phyloP scores from a whole-genome alignment of 106 monocot species.

The Posidonia australis region DNA sequence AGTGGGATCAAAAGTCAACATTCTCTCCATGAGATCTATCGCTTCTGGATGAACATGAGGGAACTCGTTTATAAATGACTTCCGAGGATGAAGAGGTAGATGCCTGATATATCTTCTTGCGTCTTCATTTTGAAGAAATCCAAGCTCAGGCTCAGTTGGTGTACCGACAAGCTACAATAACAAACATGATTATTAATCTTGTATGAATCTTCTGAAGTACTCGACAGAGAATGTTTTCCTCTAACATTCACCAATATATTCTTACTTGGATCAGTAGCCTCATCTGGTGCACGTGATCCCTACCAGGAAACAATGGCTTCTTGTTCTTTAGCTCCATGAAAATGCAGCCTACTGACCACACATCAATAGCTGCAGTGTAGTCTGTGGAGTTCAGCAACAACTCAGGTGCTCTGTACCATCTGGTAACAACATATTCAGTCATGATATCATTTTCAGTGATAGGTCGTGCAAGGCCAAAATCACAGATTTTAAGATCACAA shows the following conservation, averaged over 20 bases:
- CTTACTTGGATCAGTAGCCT: conserved; percentile 74
- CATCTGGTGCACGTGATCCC: conserved; percentile 97
- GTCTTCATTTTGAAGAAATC: conserved; percentile 71
- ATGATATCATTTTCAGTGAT: conserved; percentile 75
- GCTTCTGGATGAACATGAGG: conserved; percentile 69
- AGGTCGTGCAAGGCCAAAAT: conserved; percentile 88
- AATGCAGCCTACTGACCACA: conserved; percentile 97
- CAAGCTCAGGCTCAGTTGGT: conserved; percentile 68
- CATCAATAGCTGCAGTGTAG: conserved; percentile 88
- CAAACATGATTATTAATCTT: not conserved
- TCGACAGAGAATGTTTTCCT: no score
- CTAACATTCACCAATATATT: not conserved
- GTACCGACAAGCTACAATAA: conserved; percentile 47
- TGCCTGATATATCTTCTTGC: conserved; percentile 75
- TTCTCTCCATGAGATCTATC: conserved; percentile 71
- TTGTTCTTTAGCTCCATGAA: conserved; percentile 96
- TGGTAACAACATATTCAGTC: conserved; percentile 95
- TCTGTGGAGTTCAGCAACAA: conserved; percentile 83
- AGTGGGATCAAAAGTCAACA: conserved; percentile 85
- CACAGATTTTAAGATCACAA: conserved; percentile 92
- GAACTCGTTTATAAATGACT: conserved; percentile 42
- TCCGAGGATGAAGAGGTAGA: conserved; percentile 46
- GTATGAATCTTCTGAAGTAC: no score
- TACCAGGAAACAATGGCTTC: conserved; percentile 71
- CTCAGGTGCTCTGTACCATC: conserved; percentile 96